Evolutionary conservation across 768 basidiomycete species (phyloP), one percentile per base, ranked within the genome.

Genomic region (Auriscalpium vulgare): DNA sequence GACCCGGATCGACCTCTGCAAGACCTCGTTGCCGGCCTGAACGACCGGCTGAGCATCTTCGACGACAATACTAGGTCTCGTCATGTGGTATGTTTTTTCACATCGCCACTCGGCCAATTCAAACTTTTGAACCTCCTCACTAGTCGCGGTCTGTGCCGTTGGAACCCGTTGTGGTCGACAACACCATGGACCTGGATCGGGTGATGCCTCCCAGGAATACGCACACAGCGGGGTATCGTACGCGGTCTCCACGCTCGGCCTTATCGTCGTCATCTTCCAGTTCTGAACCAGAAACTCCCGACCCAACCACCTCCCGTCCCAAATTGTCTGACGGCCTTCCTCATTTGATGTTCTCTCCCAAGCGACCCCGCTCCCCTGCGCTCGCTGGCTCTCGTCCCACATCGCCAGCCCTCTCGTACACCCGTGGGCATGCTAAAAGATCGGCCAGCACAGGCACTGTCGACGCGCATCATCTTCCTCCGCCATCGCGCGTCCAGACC

Each of bases 1-100:
- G 91, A 93, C 67, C 90, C 91, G 4, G 90, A 93, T 37, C 75
- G 91, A 19, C 87, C 88, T 1, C 68, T 92, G 36, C 78, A 85
- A 58, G 79, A 81, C 23, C 87, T 92, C 67, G 79, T 91, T 53
- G 81, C 79, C 34, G 81, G 80, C 53, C 81, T 79, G 17, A 75
- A 78, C 55, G 76, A 74, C 55, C 78, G 75, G 60, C 70, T 82
- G 58, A 84, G 80, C 67, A 73, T 80, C 60, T 78, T 84, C 53
- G 81, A 82, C 45, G 79, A 84, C 58, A 71, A 73, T 2, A 78
- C 79, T 7, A 75, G 74, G 40, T 80, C 80, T 8, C 77, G 74
- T 68, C 72, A 74, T 53, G 62, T 73, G 19, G 83, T 83, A 61
- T 60, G 79, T 71, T 16, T 45, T n/a, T 4, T 35, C 50, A 49